Conservation (phyloP, 2,329 filamentous ascomycete species). For the Gremmenia infestans region DNA sequence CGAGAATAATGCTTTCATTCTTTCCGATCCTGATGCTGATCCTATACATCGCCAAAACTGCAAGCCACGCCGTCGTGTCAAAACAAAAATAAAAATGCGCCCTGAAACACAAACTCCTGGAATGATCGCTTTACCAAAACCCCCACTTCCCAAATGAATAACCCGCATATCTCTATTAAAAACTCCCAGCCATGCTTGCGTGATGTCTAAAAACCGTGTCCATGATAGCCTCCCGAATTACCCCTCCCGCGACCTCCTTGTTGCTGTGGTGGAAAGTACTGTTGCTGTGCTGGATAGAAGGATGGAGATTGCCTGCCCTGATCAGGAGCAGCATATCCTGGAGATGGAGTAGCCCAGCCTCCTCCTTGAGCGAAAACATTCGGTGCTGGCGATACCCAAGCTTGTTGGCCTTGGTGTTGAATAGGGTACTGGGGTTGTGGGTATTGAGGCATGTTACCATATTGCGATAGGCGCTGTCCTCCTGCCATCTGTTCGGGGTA, state of each 20-base stretch:
- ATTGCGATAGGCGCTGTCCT: slow-evolving; percentile 19
- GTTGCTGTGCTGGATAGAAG: slow-evolving; percentile 8
- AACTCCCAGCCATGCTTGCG: neutral
- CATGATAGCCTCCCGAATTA: slow-evolving; percentile 3
- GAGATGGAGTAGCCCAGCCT: slow-evolving; percentile 30
- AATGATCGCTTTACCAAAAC: neutral
- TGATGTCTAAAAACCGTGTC: neutral
- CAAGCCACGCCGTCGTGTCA: neutral
- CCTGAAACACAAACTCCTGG: neutral
- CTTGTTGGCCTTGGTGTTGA: slow-evolving; percentile 29
- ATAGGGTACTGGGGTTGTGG: slow-evolving; percentile 19
- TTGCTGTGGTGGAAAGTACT: slow-evolving; percentile 10
- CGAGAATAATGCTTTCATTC: neutral
- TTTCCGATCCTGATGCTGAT: neutral
- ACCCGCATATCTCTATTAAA: neutral
- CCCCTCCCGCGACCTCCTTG: slow-evolving; percentile 12
- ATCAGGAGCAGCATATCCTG: slow-evolving; percentile 2
- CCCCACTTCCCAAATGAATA: neutral
- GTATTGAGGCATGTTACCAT: slow-evolving; percentile 25
- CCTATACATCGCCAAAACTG: neutral
- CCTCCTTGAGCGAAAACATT: slow-evolving; percentile 33
- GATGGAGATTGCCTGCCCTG: slow-evolving; percentile 3
- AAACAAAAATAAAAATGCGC: neutral
- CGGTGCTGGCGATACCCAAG: slow-evolving; percentile 29
- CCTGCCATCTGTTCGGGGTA: slow-evolving; percentile 16